Evolutionary conservation across 768 basidiomycete genomes (phyloP).

Genomic region (Lepiota subincarnata): DNA sequence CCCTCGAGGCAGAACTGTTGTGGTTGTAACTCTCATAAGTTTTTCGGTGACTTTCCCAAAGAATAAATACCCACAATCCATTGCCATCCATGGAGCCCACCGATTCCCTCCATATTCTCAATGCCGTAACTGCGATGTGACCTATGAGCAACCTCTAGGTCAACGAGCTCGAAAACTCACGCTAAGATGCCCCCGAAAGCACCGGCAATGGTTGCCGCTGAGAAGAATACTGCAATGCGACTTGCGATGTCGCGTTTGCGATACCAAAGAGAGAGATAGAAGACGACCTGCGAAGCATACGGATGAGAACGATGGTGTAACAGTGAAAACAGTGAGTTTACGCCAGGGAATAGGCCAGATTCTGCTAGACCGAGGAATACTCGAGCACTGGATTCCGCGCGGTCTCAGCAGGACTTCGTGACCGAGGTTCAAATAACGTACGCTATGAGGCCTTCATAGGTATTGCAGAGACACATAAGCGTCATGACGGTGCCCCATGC

Average conservation of each 20-base stretch:
- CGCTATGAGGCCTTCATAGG: constrained; percentile 27
- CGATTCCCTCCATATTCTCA: constrained; percentile 39
- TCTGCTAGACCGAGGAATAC: constrained; percentile 38
- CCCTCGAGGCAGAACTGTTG: constrained; percentile 44
- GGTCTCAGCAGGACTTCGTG: neutral
- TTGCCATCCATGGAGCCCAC: constrained; percentile 39
- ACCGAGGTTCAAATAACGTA: constrained; percentile 11
- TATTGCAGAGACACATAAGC: constrained; percentile 29
- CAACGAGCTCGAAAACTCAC: constrained; percentile 16
- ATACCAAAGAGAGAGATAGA: constrained; percentile 58
- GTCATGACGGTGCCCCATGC: constrained; percentile 31
- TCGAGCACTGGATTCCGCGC: constrained; percentile 25
- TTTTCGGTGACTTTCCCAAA: neutral
- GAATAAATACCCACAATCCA: constrained; percentile 37
- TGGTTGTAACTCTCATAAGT: neutral
- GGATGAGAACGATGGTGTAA: neutral
- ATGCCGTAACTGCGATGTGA: constrained; percentile 33
- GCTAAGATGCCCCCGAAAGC: constrained; percentile 37
- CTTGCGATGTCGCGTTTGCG: constrained; percentile 51
- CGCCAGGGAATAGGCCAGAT: constrained; percentile 35
- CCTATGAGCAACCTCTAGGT: constrained; percentile 18
- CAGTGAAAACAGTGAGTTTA: constrained; percentile 13
- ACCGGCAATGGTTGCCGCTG: constrained; percentile 55
- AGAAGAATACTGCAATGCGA: constrained; percentile 62
- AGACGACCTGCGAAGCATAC: constrained; percentile 28